Percentiles rank a stretch among this genome's conserved stretches.
These are phyloP conservation scores for Colletotrichum sp. DNA, from an alignment of 2,329 filamentous ascomycete genomes.

Conservation along the genomic window DNA sequence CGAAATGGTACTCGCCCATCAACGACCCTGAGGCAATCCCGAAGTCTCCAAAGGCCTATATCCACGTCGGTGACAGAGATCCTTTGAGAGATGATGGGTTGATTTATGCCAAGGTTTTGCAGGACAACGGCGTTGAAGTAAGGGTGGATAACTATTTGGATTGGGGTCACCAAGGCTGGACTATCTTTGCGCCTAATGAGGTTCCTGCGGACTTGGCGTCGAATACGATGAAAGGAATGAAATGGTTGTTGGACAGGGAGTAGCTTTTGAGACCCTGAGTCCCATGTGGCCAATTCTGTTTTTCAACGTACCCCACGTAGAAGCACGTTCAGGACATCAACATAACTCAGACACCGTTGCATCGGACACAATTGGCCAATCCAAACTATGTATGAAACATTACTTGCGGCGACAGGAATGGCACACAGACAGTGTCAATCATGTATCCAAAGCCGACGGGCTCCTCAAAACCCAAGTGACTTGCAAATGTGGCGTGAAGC, in stretches of 20 bases:
- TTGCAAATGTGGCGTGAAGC: too few species aligned
- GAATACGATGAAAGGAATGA: conserved; percentile 12
- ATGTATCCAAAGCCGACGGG: too few species aligned
- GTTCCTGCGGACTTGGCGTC: not conserved
- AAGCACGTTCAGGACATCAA: too few species aligned
- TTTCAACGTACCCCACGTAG: too few species aligned
- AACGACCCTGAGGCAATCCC: conserved; percentile 32
- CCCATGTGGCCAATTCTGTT: too few species aligned
- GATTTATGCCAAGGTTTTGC: conserved; percentile 54
- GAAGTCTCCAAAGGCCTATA: conserved; percentile 49
- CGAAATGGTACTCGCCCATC: conserved; percentile 35
- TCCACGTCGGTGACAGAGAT: conserved; percentile 57
- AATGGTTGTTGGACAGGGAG: conserved; percentile 2
- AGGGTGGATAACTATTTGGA: conserved; percentile 36
- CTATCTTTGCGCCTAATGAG: not conserved
- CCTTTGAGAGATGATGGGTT: conserved; percentile 56
- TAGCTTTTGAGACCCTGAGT: not conserved
- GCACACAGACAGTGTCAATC: too few species aligned
- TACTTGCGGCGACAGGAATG: too few species aligned
- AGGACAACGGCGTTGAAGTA: conserved; percentile 47
- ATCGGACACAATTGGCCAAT: too few species aligned
- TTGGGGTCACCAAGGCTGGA: conserved; percentile 11
- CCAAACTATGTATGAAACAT: too few species aligned
- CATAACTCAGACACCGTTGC: too few species aligned
- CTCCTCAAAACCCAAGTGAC: too few species aligned